Percentiles rank a stretch among this genome's conserved stretches.
These are phyloP conservation scores for Ochromonadaceae sp. DNA, from an alignment of 352 stramenopile species.

Conservation along the genomic window DNA sequence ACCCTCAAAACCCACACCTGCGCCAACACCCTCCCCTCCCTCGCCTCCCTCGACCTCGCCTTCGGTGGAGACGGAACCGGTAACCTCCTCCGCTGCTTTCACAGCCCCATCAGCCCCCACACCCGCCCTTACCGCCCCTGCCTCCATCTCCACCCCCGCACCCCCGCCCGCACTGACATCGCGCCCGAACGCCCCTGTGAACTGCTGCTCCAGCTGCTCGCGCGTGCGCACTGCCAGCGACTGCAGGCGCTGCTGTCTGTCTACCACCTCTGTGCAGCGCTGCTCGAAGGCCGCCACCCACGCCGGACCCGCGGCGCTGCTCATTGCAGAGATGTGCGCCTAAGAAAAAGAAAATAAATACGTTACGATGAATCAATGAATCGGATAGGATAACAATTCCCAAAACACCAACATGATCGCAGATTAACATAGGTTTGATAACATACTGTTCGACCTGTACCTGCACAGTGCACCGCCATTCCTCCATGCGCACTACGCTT, in stretches of 20 bases:
- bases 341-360: too few species aligned
- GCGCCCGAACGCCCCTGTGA: background rate
- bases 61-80: background rate
- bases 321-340: too few species aligned
- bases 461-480: too few species aligned
- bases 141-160: background rate
- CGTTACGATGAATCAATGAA: too few species aligned
- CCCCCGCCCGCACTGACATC: background rate
- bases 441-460: too few species aligned
- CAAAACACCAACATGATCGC: too few species aligned
- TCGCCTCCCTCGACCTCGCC: background rate
- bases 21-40: background rate
- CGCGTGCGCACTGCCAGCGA: background rate
- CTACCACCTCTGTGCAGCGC: background rate
- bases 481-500: too few species aligned
- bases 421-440: too few species aligned
- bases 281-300: background rate
- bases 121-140: background rate
- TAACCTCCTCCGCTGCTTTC: background rate
- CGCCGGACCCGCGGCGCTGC: too few species aligned
- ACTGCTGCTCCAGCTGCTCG: background rate
- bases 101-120: background rate
- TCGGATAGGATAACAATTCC: too few species aligned
- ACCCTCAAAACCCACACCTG: background rate
- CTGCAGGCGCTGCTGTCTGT: background rate